Conservation (phyloP, 768 basidiomycete species). For the Strobilomyces dryophilus region DNA sequence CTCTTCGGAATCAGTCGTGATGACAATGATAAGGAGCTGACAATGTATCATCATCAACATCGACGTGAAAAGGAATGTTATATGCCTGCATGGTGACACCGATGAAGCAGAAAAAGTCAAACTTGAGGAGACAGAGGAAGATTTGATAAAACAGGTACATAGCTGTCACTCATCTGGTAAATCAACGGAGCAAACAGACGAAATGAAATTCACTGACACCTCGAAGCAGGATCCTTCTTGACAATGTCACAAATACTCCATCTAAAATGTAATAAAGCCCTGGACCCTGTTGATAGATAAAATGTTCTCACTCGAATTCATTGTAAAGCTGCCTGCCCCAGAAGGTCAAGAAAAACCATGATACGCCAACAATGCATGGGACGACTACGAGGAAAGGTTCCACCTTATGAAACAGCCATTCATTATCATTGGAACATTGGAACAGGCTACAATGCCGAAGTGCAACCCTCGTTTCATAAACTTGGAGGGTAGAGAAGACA, state of each 20-base stretch:
- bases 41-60: background rate
- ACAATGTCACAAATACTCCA: conserved; percentile 92
- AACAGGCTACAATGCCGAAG: conserved; percentile 33
- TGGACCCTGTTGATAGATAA: background rate
- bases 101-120: conserved; percentile 87
- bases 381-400: conserved; percentile 67
- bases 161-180: conserved; percentile 36
- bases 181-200: background rate
- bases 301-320: conserved; percentile 69
- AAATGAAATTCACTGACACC: conserved; percentile 46
- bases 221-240: conserved; percentile 81
- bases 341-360: conserved; percentile 65
- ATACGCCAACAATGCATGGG: conserved; percentile 61
- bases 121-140: conserved; percentile 82
- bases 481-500: conserved; percentile 70
- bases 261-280: conserved; percentile 34
- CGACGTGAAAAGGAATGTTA: background rate
- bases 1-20: conserved; percentile 59
- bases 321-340: conserved; percentile 66
- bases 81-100: conserved; percentile 83
- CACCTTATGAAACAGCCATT: conserved; percentile 56
- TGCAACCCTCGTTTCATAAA: conserved; percentile 68
- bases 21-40: conserved; percentile 78
- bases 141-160: conserved; percentile 91
- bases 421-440: conserved; percentile 47